phyloP scores from a whole-genome alignment of 2,329 filamentous ascomycete genomes.

The Lomentospora prolificans region DNA sequence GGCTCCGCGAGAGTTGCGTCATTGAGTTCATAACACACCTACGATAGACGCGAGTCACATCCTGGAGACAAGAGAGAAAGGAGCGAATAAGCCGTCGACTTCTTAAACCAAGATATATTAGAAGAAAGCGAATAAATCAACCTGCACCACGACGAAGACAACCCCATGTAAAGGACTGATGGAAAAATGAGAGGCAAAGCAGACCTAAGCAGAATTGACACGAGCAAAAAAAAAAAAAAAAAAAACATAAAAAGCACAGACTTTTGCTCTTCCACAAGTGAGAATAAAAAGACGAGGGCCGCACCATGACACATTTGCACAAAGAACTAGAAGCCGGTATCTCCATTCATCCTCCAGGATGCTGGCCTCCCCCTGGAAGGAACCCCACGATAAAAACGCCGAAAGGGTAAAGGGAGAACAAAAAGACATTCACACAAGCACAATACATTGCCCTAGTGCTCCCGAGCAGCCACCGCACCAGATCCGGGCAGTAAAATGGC shows the following conservation, averaged over 20 bases:
- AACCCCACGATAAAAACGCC: background rate
- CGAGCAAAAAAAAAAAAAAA: background rate
- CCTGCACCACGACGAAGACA: background rate
- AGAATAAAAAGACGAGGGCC: background rate
- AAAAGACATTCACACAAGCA: background rate
- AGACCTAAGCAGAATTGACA: background rate
- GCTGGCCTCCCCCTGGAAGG: background rate
- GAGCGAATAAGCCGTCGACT: too few species aligned
- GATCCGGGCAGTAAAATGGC: background rate
- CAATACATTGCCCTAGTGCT: too few species aligned
- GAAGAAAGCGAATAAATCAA: background rate
- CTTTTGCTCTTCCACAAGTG: background rate
- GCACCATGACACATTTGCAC: background rate
- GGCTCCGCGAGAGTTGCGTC: too few species aligned
- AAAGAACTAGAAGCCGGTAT: background rate
- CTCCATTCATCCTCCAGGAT: conserved; percentile 1
- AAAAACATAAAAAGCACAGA: conserved; percentile 1
- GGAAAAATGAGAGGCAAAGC: background rate
- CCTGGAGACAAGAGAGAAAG: too few species aligned
- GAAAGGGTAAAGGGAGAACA: background rate
- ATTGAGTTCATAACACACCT: too few species aligned
- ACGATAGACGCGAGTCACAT: too few species aligned
- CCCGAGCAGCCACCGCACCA: too few species aligned
- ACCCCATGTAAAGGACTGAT: background rate
- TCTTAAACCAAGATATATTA: conserved; percentile 1